Evolutionary conservation across 1,284 basidiomycete genomes (phyloP), one percentile per base, ranked within the genome.

Genomic region (Thecaphora thlaspeos): DNA sequence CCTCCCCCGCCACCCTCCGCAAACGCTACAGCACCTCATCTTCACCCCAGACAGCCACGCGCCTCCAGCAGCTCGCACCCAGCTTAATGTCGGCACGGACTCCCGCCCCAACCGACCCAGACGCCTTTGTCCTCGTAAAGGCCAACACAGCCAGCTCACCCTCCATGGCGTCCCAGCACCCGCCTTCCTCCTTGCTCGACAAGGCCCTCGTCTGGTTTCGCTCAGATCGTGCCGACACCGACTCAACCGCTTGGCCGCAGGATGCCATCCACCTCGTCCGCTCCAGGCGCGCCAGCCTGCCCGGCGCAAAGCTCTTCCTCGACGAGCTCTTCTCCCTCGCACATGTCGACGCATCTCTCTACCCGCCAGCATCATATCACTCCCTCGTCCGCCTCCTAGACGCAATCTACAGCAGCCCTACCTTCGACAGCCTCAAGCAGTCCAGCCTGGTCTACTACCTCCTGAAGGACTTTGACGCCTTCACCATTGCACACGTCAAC

Each of bases 371-470:
- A 24, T 59, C 64, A 3, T 8, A 38, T 2, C 40, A 60, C 1
- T 50, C 51, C 37, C 59, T 63, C 30, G 42, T 48, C 2, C 19
- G 30, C 4, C 46, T 67, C 32, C 48, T 70, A 19, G 47, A 32
- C 7, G 43, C 57, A 32, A 67, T 70, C 51, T 56, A 63, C 46
- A 39, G 41, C 22, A 53, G 56, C 2, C 24, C 46, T 2, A 32
- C 50, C 18, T 63, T 68, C 37, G 61, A 68, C 47, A 69, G 53
- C 28, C 62, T 62, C 48, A 67, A 63, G 47, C 60, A 61, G 45
- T 48, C 55, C 23, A 60, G 55, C 22, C 54, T 63, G 22, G 59
- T 63, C 15, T 68, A 65, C 53, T 67, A 69, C 41, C 55, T 65
- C 15, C 34, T 70, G 30, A 49, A 63, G 30, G 65, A 70, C 41